A percentile compares a stretch with the other conserved stretches of the same genome.
Conservation (phyloP, 2,329 filamentous ascomycete genomes). For the Biscogniauxia mediterranea region DNA sequence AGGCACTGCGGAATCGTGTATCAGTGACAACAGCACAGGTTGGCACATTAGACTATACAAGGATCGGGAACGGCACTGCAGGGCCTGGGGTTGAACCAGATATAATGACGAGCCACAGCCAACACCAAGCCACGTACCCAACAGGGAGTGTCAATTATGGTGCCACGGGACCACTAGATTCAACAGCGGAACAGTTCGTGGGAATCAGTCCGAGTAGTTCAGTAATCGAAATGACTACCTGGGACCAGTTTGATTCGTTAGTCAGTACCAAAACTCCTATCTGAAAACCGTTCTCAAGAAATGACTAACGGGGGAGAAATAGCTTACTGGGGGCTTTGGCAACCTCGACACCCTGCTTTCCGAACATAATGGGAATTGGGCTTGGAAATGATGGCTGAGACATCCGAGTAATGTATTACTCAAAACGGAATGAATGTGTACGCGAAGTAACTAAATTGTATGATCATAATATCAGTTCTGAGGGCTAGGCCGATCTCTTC, state of each 20-base stretch:
- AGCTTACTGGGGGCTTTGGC: constrained; percentile 7
- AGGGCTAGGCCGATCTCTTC: too few relatives aligned
- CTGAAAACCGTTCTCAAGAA: background rate
- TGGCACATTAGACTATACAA: background rate
- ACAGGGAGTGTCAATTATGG: background rate
- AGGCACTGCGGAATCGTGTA: background rate
- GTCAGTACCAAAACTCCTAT: background rate
- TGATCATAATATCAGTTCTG: too few relatives aligned
- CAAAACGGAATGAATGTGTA: too few relatives aligned
- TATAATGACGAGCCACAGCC: background rate
- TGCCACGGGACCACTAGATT: background rate
- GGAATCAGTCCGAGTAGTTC: constrained; percentile 8
- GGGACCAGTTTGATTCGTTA: constrained; percentile 7
- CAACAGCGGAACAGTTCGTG: background rate
- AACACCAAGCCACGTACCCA: background rate
- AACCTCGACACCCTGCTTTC: constrained; percentile 7
- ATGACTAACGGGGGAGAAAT: background rate
- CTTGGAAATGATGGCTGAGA: constrained; percentile 1
- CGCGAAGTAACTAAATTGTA: too few relatives aligned
- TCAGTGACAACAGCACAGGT: background rate
- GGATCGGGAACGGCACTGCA: background rate
- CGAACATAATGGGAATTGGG: constrained; percentile 3
- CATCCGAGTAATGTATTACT: too few relatives aligned
- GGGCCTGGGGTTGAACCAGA: background rate
- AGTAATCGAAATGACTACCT: constrained; percentile 6